Percentiles rank a stretch among this genome's conserved stretches.
Evolutionary conservation across 2,329 filamentous ascomycete species (phyloP).

Genomic region (Fusarium hostae): DNA sequence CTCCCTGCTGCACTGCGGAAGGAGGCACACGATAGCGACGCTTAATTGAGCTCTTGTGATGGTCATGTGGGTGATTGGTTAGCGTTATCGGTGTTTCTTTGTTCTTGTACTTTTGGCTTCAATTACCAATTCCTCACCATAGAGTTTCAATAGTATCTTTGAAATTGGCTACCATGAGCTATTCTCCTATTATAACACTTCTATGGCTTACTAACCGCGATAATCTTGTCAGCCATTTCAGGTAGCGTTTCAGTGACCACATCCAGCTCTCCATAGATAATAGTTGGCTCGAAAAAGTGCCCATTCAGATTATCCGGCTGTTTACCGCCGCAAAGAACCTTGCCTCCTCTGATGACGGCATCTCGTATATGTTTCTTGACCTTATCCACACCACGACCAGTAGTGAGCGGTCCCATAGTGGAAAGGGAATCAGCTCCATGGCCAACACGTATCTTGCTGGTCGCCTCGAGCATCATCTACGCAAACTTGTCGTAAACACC

Average conservation of each 20-base stretch:
- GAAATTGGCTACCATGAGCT: too few species aligned
- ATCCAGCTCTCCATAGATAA: slow-evolving; percentile 7
- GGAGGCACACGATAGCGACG: background rate
- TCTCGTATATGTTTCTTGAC: slow-evolving; percentile 14
- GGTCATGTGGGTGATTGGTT: background rate
- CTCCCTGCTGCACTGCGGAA: background rate
- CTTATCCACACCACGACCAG: background rate
- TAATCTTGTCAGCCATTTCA: background rate
- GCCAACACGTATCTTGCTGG: background rate
- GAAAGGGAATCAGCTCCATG: background rate
- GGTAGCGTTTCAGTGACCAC: background rate
- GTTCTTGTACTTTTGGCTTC: too few species aligned
- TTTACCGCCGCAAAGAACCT: background rate
- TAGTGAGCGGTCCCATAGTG: slow-evolving; percentile 26
- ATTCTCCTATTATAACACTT: too few species aligned
- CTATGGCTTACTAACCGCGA: background rate
- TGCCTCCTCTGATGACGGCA: slow-evolving; percentile 9
- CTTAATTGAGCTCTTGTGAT: background rate
- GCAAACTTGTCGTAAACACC: slow-evolving; percentile 63
- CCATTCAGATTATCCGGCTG: background rate
- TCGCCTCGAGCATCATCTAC: background rate
- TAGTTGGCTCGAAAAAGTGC: slow-evolving; percentile 26
- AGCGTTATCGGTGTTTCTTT: background rate
- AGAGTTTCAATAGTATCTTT: too few species aligned
- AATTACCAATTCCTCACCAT: too few species aligned